Evolutionary conservation across 192 early-diverging fungal species (phyloP).

Genomic region (Backusella tuberculispora): DNA sequence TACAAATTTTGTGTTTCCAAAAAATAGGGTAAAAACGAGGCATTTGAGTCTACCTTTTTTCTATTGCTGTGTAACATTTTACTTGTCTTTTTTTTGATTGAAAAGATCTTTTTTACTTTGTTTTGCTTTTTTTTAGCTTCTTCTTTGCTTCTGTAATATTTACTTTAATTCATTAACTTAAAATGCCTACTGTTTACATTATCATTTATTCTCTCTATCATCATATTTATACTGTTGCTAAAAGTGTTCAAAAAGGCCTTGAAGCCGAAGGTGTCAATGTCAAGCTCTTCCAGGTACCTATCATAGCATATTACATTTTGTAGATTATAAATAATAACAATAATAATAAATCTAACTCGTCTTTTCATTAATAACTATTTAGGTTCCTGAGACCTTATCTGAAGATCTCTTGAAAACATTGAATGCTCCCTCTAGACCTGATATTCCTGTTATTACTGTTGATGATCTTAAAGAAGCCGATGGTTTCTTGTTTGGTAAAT

Average conservation of each 20-base stretch:
- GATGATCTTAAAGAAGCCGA: constrained; percentile 50
- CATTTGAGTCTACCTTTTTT: not conserved
- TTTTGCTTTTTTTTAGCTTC: not conserved
- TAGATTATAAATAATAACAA: not conserved
- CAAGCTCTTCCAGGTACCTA: constrained; percentile 45
- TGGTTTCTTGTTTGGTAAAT: constrained; percentile 60
- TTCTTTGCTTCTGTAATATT: not conserved
- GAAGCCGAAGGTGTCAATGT: constrained; percentile 45
- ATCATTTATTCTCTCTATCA: constrained; percentile 52
- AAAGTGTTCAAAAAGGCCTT: constrained; percentile 67
- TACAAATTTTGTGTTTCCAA: constrained; percentile 12
- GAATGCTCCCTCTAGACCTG: constrained; percentile 50
- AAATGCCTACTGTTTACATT: constrained; percentile 41
- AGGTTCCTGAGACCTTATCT: constrained; percentile 57
- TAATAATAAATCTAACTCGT: not conserved
- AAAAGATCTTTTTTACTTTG: not conserved
- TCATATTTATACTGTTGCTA: constrained; percentile 72
- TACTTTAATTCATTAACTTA: not conserved
- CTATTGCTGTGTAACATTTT: not conserved
- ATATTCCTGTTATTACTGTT: constrained; percentile 49
- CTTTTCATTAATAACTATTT: not conserved
- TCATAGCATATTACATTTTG: not conserved
- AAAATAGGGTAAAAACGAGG: not conserved
- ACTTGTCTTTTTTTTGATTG: not conserved
- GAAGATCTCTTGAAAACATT: constrained; percentile 56